Conservation (phyloP, 2,329 filamentous ascomycete genomes). For the Sclerotinia glacialis region DNA sequence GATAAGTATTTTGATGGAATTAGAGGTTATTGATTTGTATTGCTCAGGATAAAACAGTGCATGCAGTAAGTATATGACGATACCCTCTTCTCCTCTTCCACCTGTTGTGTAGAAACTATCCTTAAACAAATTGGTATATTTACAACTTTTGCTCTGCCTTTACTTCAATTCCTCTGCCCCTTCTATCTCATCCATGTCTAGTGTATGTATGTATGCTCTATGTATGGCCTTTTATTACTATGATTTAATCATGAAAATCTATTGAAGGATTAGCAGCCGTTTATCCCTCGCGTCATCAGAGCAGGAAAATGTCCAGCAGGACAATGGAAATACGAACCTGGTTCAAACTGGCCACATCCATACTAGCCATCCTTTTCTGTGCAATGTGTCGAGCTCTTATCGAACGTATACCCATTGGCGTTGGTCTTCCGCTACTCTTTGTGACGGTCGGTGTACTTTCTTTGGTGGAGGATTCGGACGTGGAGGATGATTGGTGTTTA, state of each 20-base stretch:
- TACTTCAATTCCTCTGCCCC: background rate
- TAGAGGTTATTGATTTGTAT: background rate
- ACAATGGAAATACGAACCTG: conserved; percentile 50
- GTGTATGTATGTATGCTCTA: background rate
- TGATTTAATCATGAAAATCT: conserved; percentile 69
- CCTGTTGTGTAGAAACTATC: background rate
- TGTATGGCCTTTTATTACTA: conserved; percentile 28
- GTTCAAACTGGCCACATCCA: conserved; percentile 78
- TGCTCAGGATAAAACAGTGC: background rate
- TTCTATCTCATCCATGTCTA: background rate
- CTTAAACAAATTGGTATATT: background rate
- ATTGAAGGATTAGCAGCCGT: conserved; percentile 17
- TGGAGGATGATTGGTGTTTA: conserved; percentile 41
- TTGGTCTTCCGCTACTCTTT: conserved; percentile 45
- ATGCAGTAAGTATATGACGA: background rate
- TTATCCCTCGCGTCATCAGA: too few relatives aligned
- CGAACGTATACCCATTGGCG: conserved; percentile 60
- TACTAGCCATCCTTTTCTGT: conserved; percentile 79
- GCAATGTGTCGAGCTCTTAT: conserved; percentile 80
- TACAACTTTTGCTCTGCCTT: background rate
- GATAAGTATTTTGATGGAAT: background rate
- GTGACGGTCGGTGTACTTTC: conserved; percentile 35
- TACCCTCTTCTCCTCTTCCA: background rate
- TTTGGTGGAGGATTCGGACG: conserved; percentile 29
- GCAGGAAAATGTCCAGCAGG: too few relatives aligned